Base-by-base conservation (phyloP, 2,329 filamentous ascomycete genomes). In the Metarhizium sp. region DNA sequence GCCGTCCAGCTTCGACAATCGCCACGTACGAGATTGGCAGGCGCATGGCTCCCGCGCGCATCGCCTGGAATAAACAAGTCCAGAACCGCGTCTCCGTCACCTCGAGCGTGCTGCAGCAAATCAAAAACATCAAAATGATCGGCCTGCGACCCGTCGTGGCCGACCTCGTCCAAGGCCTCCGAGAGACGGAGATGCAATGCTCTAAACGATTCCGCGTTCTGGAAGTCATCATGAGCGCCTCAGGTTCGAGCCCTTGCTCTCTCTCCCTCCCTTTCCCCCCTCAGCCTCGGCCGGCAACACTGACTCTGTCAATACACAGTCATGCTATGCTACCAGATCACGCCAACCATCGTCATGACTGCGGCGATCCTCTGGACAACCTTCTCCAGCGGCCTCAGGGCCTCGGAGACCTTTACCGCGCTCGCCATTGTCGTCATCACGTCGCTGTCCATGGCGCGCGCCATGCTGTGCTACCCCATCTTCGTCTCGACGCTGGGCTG, bases 41-140 rank as follows among this genome's bases (percentile, higher is more conserved):
- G 66, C 57, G 70, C 72, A 61, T 75, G 68, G 59, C 73, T 67
- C n/a, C 71, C 66, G 51, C 78, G 64, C 1, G 71, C 72, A 2
- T 52, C 8, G 43, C 55, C 3, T 72, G 69, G 70, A 63, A 65
- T 3, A 53, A 59, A 36, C 64, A 63, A 13, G 63, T 66, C 10
- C 62, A 73, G 50, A 59, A 59, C 14, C 65, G 71, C 30, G 61
- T 72, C 34, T 57, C 62, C 3, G 58, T 63, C 34, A 69, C 67
- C 7, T 61, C 66, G 0, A 59, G 60, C 2, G 62, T 68, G 43
- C 63, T 73, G 1, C 54, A 58, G 4, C 63, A 65, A 6, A 69
- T 73, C 60, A 72, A 71, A 52, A 63, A 62, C 29, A 59, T 73
- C 30, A 72, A 71, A 50, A 69, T 72, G 62, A 64, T 66, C 34